Evolutionary conservation across 2,329 filamentous ascomycete species (phyloP).

Genomic region (Alternaria arbusti): DNA sequence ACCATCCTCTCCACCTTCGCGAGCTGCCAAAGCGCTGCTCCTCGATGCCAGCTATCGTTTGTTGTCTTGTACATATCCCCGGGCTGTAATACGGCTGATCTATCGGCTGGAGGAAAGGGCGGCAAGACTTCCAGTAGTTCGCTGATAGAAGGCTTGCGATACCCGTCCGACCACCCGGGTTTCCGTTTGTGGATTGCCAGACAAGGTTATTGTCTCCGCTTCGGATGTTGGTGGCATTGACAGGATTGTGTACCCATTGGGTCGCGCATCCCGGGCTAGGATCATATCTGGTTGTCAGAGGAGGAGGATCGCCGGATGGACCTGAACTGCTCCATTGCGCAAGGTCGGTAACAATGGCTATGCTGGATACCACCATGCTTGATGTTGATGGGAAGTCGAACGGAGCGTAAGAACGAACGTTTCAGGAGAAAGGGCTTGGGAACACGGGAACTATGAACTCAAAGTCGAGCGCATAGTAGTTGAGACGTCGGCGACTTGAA

Average conservation of each 20-base stretch:
- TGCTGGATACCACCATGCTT: background rate
- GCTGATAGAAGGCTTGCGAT: background rate
- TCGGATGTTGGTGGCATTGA: background rate
- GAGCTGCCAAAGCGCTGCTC: background rate
- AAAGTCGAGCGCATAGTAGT: background rate
- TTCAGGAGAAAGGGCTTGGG: background rate
- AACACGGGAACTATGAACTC: background rate
- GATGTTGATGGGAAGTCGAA: background rate
- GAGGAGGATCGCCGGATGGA: background rate
- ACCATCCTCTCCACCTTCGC: background rate
- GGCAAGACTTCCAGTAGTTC: background rate
- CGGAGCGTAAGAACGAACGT: background rate
- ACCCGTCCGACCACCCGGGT: background rate
- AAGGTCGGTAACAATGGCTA: background rate
- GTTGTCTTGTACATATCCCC: background rate
- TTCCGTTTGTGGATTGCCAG: background rate
- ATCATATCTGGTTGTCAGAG: background rate
- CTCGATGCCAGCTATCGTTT: background rate
- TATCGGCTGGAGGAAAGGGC: background rate
- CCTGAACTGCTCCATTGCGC: background rate
- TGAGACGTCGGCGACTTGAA: background rate
- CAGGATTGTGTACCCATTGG: background rate
- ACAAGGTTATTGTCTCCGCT: background rate
- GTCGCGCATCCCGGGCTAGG: background rate
- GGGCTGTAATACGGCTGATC: background rate